Evolutionary conservation across 2,329 filamentous ascomycete species (phyloP).

Genomic region (Ambrosiella xylebori): DNA sequence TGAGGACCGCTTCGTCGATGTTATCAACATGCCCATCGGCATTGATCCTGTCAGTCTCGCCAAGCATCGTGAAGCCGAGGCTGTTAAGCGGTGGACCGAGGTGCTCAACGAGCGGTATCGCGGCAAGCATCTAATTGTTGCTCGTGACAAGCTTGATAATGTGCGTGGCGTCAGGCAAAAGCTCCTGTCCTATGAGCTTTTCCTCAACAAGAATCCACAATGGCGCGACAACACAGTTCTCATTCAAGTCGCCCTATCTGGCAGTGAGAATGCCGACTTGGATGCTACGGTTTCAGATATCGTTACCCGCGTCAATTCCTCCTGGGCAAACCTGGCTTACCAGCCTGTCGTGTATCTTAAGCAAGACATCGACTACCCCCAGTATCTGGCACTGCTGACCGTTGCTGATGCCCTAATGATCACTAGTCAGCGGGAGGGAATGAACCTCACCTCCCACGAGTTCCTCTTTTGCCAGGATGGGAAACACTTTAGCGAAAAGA

Average conservation of each 20-base stretch:
- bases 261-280: constrained; percentile 72
- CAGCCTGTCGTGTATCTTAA: constrained; percentile 87
- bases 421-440: constrained; percentile 85
- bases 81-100: constrained; percentile 62
- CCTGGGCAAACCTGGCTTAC: constrained; percentile 77
- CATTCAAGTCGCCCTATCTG: constrained; percentile 85
- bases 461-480: constrained; percentile 90
- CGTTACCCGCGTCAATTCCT: constrained; percentile 82
- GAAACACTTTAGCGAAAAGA: constrained; percentile 48
- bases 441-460: constrained; percentile 93
- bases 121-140: constrained; percentile 80
- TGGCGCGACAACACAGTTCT: constrained; percentile 79
- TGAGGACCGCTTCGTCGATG: constrained; percentile 84
- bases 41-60: constrained; percentile 69
- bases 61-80: constrained; percentile 49
- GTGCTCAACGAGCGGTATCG: constrained; percentile 70
- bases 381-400: constrained; percentile 81
- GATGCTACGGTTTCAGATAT: constrained; percentile 84
- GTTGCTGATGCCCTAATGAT: constrained; percentile 88
- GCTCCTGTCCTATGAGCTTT: constrained; percentile 77
- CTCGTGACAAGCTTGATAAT: constrained; percentile 83
- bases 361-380: constrained; percentile 82
- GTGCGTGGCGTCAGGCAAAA: constrained; percentile 89
- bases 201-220: constrained; percentile 82
- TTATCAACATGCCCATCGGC: constrained; percentile 71